Base-by-base conservation (phyloP, 768 basidiomycete species). In the Galerina marginata region DNA sequence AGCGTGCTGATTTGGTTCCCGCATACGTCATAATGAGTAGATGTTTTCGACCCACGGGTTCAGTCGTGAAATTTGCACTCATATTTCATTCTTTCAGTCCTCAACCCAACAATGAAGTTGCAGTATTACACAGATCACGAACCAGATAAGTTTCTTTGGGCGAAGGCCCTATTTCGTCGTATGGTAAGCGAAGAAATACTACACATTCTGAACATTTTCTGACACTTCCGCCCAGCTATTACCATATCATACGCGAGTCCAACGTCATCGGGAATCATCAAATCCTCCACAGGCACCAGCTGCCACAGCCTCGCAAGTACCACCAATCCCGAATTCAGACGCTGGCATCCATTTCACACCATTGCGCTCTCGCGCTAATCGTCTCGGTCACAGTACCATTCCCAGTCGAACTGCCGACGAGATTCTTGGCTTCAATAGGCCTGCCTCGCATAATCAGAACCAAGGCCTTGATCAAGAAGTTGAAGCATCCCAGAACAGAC, bases 1-100 rank as follows among this genome's bases (percentile, higher is more conserved):
- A 60, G 10, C 54, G 48, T 2, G 53, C 65, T 37, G 63, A 66
- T 6, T 11, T 54, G 42, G 64, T 68, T 9, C 68, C 66, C 12
- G 73, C 71, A 11, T 72, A 71, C 59, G 48, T 56, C 6, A 43
- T 73, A 12, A 69, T 72, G 60, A 15, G 68, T 73, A 58, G 48
- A 63, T 49, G 0, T 26, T 20, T 15, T n/a, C n/a, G n/a, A n/a
- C n/a, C n/a, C n/a, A n/a, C n/a, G n/a, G n/a, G n/a, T n/a, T n/a
- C n/a, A n/a, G n/a, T n/a, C n/a, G n/a, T n/a, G n/a, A n/a, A n/a
- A n/a, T n/a, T n/a, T n/a, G n/a, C n/a, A n/a, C n/a, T n/a, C n/a
- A n/a, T n/a, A n/a, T n/a, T n/a, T n/a, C n/a, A n/a, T n/a, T n/a
- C n/a, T n/a, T n/a, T n/a, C n/a, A 59, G 58, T 59, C 36, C 49